phyloP scores from a whole-genome alignment of 441 rosid genomes.

The Mallotus repandus region DNA sequence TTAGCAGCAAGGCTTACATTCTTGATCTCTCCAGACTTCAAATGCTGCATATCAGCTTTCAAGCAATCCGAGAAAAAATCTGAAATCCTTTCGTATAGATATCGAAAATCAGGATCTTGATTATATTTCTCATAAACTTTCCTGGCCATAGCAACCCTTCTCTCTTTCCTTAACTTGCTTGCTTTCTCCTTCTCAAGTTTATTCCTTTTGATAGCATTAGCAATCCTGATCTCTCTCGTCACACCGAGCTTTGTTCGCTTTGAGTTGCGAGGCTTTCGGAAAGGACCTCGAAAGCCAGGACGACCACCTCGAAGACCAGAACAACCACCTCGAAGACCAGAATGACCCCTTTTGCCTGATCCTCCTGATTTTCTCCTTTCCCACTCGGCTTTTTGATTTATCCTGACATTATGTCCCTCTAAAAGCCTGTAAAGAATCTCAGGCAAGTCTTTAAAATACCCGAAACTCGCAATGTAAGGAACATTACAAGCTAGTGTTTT shows the following conservation, averaged over 20 bases:
- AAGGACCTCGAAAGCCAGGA: neutral
- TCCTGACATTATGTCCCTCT: constrained; percentile 21
- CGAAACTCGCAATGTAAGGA: constrained; percentile 13
- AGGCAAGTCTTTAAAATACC: constrained; percentile 24
- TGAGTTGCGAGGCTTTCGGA: neutral
- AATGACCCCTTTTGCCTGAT: neutral
- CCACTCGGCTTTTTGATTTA: constrained; percentile 15
- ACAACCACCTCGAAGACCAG: too few species aligned
- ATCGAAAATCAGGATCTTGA: constrained; percentile 20
- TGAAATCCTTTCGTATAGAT: neutral
- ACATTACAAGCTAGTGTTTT: constrained; percentile 25
- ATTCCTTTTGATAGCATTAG: constrained; percentile 6
- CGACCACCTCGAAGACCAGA: too few species aligned
- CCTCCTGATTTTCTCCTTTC: neutral
- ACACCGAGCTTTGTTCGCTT: neutral
- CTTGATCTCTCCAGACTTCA: neutral
- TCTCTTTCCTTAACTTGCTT: constrained; percentile 11
- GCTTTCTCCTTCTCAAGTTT: constrained; percentile 18
- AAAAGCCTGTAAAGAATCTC: constrained; percentile 29
- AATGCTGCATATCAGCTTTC: neutral
- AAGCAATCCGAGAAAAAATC: neutral
- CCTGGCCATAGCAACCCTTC: constrained; percentile 12
- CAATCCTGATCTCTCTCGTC: constrained; percentile 10
- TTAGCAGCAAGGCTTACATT: neutral
- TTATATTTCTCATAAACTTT: constrained; percentile 10